Evolutionary conservation across 208 protist species (phyloP), one percentile per base, ranked within the genome.

Genomic region (Leishmania mexicana): DNA sequence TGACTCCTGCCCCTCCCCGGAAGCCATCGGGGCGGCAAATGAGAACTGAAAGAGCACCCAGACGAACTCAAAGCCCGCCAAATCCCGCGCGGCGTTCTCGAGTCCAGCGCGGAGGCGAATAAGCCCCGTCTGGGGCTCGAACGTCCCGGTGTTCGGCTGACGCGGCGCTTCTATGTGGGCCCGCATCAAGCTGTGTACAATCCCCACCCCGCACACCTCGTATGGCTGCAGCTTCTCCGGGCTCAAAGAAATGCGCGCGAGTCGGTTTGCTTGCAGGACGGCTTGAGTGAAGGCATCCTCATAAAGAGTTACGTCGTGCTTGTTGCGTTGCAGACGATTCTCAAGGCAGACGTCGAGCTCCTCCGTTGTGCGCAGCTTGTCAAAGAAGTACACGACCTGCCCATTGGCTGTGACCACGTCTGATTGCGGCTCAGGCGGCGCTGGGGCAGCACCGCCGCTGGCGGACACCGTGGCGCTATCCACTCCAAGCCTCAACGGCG

Each of bases 31-130:
- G 13, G 89, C 89, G 2, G 95, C 91, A 76, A 96, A 97, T 31
- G 88, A 94, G 83, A 98, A 98, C 72, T 96, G 94, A 72, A 98
- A 98, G 6, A 98, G 83, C 10, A 98, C 95, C 95, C 95, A 98
- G 80, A 98, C 96, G 76, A 87, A 95, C 81, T 98, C 93, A 72
- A 98, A 98, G 35, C 93, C 93, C 8, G 87, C 54, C 67, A 98
- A 77, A 79, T 98, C 91, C 40, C 95, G 87, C n/a, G 86, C 88
- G 5, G 90, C 92, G 84, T 98, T 98, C 86, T 97, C 95, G 3
- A 98, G 80, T 0, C 95, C 95, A 42, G 83, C 62, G 35, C 90
- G 90, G 17, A 98, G 83, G 24, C 90, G 90, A 75, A 98, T 98
- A n/a, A 96, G 85, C 1, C 87, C 95, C 17, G 93, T 97, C 75